phyloP scores from a whole-genome alignment of 2,329 filamentous ascomycete genomes.

The Teratosphaeria nubilosa region DNA sequence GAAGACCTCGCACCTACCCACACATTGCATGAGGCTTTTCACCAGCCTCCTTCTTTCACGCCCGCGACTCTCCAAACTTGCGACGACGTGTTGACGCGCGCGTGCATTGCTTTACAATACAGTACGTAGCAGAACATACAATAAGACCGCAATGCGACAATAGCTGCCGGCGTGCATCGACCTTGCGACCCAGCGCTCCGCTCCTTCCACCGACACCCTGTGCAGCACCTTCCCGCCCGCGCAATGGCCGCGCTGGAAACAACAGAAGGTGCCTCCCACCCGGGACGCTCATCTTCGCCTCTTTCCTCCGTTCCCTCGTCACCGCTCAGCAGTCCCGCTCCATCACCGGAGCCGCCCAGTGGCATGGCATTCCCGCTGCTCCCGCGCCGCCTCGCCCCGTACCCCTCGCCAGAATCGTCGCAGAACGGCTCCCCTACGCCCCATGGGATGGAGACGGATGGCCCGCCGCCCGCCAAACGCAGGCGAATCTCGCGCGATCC shows the following conservation, averaged over 20 bases:
- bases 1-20: background rate
- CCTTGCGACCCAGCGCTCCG: background rate
- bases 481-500: constrained; percentile 52
- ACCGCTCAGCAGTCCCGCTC: constrained; percentile 9
- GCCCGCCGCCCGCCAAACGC: constrained; percentile 63
- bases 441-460: constrained; percentile 45
- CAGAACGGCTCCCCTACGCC: constrained; percentile 37
- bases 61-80: background rate
- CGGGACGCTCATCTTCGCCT: constrained; percentile 8
- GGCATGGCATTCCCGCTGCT: background rate
- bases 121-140: background rate
- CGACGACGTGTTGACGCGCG: background rate
- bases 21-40: background rate
- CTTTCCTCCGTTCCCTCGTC: constrained; percentile 18
- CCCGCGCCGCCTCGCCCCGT: constrained; percentile 17
- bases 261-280: constrained; percentile 2
- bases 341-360: constrained; percentile 6
- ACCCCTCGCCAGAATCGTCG: constrained; percentile 32
- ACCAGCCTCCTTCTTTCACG: background rate
- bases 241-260: constrained; percentile 9
- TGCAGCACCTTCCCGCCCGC: constrained; percentile 2
- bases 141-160: background rate
- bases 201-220: constrained; percentile 6
- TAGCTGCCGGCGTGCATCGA: background rate
- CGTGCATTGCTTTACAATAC: background rate